Evolutionary conservation across 441 rosid species (phyloP), one percentile per base, ranked within the genome.

Genomic region (Breynia disticha): DNA sequence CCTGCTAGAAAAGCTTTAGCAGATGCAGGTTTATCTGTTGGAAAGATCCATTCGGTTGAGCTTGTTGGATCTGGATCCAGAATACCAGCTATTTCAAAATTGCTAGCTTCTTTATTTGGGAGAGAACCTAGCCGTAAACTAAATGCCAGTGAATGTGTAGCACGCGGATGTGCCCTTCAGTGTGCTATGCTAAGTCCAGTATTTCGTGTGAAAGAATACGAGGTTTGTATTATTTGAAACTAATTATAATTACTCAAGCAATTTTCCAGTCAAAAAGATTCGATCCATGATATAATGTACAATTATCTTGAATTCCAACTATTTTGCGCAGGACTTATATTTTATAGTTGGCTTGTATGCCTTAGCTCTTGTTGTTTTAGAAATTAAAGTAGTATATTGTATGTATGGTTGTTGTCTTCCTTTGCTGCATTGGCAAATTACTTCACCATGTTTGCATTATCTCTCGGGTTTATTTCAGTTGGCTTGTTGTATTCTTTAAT

Each of bases 181-280:
- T 94, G 99, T 78, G 99, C 99, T 5, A 89, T 94, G 52, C 90
- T 94, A 47, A 94, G 99, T 58, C 99, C 97, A 2, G 89, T 97
- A 6, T 94, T 94, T 45, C 89, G 89, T 83, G 99, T 94, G 60
- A 76, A 94, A 17, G 99, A 94, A 49, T 94, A 89, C 62, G 95
- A 94, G 99, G 99, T n/a, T 14, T 13, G n/a, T 12, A 1, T 19
- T 19, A 22, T 16, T 44, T 57, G 19, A 55, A 48, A 46, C 37
- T 12, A 38, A 46, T 32, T 59, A 35, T 67, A 10, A 16, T 15
- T 32, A 41, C n/a, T 11, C 3, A 15, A 15, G 13, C 13, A 11
- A 41, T 41, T 41, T 41, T 41, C 44, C 44, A 41, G 9, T 41
- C 13, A 41, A 41, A 41, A 41, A 9, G 3, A 41, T 11, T 41